A percentile compares a stretch with the other conserved stretches of the same genome.
Conservation (phyloP, 768 basidiomycete species). For the Trametes punicea region DNA sequence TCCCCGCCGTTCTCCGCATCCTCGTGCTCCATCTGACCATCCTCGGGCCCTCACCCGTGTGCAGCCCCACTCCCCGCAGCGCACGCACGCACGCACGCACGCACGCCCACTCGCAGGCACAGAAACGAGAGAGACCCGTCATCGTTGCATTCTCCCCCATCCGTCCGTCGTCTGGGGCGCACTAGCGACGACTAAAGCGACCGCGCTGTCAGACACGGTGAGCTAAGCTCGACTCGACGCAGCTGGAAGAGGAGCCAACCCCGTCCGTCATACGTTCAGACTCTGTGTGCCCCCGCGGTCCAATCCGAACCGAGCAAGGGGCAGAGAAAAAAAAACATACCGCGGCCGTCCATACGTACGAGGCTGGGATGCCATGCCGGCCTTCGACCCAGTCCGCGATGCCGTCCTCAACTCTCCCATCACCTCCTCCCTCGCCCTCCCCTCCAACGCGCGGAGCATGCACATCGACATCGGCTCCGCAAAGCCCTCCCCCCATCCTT, state of each 20-base stretch:
- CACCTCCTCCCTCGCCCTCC: slow-evolving; percentile 42
- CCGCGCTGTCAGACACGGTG: slow-evolving; percentile 14
- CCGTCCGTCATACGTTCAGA: background rate
- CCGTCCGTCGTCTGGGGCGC: slow-evolving; percentile 3
- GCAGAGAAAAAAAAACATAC: background rate
- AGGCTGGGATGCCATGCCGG: slow-evolving; percentile 46
- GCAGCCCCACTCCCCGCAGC: background rate
- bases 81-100: background rate
- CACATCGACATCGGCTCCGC: slow-evolving; percentile 20
- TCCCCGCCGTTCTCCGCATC: background rate
- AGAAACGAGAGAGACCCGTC: background rate
- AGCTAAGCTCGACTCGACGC: background rate
- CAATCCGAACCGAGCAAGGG: slow-evolving; percentile 7
- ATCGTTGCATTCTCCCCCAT: background rate
- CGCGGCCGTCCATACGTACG: background rate
- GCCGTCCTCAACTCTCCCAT: slow-evolving; percentile 78
- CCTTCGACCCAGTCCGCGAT: slow-evolving; percentile 85
- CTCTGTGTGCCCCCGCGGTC: background rate
- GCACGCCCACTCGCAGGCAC: background rate
- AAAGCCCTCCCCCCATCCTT: background rate
- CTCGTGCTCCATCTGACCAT: background rate
- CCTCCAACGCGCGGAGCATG: slow-evolving; percentile 23
- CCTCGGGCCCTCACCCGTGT: background rate
- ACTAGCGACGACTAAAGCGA: slow-evolving; percentile 17
- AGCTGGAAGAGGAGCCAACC: background rate